These are phyloP conservation scores for Ogataea paraovalis DNA, from an alignment of 805 yeast species.

Conservation along the genomic window DNA sequence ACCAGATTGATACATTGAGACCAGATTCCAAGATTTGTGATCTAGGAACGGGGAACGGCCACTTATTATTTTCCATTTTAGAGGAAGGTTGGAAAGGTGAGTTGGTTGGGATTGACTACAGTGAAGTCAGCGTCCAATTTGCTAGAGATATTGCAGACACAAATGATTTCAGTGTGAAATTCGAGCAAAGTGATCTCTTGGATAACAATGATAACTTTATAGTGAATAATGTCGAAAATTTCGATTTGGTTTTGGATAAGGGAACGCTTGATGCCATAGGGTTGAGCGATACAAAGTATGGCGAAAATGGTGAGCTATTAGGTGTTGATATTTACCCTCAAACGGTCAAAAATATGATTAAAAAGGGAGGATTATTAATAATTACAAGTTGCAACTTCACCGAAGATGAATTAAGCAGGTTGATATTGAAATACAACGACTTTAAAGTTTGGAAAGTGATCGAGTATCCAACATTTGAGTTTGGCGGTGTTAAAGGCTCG, in stretches of 20 bases:
- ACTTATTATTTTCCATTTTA: constrained; percentile 63
- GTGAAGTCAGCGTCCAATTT: constrained; percentile 73
- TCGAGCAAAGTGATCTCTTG: constrained; percentile 70
- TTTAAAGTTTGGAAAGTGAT: constrained; percentile 62
- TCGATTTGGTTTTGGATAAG: constrained; percentile 82
- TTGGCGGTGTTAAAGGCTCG: constrained; percentile 87
- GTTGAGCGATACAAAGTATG: constrained; percentile 56
- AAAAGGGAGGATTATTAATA: constrained; percentile 53
- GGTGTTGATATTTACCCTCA: constrained; percentile 59
- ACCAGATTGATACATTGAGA: constrained; percentile 25
- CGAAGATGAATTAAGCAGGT: constrained; percentile 59
- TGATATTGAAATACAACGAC: constrained; percentile 41
- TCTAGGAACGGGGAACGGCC: constrained; percentile 97
- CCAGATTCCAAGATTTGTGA: constrained; percentile 53
- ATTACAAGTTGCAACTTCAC: constrained; percentile 96
- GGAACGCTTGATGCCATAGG: constrained; percentile 98
- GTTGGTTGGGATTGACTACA: constrained; percentile 80
- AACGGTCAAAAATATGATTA: constrained; percentile 55
- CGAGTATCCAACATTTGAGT: constrained; percentile 76
- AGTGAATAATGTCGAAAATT: constrained; percentile 31
- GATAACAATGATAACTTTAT: constrained; percentile 35
- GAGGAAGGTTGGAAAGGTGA: constrained; percentile 61
- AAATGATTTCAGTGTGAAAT: constrained; percentile 37
- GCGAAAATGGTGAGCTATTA: constrained; percentile 40
- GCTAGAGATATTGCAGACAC: constrained; percentile 55